These are phyloP conservation scores for Acorus gramineus DNA, from an alignment of 106 monocot genomes.

Conservation along the genomic window DNA sequence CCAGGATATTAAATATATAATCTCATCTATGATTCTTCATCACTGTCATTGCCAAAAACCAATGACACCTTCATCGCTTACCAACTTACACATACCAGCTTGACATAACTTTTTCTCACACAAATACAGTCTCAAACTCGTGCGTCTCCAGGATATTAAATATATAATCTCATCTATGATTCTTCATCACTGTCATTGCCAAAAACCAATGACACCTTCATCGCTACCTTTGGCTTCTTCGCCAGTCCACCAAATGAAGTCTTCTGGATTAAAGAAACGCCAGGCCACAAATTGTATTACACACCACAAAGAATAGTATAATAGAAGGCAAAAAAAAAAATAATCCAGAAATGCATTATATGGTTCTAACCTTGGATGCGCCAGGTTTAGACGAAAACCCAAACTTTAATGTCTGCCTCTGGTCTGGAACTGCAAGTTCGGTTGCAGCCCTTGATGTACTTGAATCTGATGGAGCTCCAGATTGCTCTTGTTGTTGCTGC, in stretches of 20 bases:
- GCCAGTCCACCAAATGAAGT: constrained; percentile 5
- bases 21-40: too few species aligned
- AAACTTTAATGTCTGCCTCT: constrained; percentile 76
- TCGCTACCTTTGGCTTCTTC: constrained; percentile 56
- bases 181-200: constrained; percentile 71
- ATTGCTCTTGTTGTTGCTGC: constrained; percentile 42
- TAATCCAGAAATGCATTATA: background rate
- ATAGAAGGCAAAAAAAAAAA: background rate
- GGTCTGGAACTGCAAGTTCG: constrained; percentile 36
- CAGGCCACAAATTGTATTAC: too few species aligned
- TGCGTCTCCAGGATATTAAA: too few species aligned
- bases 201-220: constrained; percentile 51
- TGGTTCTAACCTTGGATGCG: constrained; percentile 54
- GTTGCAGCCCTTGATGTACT: constrained; percentile 8
- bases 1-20: too few species aligned
- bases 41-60: too few species aligned
- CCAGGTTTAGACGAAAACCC: constrained; percentile 71
- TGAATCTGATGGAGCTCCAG: constrained; percentile 24
- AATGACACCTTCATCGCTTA: too few species aligned
- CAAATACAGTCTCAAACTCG: too few species aligned
- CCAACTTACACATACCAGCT: too few species aligned
- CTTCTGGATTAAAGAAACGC: constrained; percentile 13
- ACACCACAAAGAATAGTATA: background rate
- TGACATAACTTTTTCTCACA: too few species aligned
- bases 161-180: constrained; percentile 6